Evolutionary conservation across 148 eudicot genomes (phyloP), one percentile per base, ranked within the genome.

Genomic region (Nyssa sinensis): DNA sequence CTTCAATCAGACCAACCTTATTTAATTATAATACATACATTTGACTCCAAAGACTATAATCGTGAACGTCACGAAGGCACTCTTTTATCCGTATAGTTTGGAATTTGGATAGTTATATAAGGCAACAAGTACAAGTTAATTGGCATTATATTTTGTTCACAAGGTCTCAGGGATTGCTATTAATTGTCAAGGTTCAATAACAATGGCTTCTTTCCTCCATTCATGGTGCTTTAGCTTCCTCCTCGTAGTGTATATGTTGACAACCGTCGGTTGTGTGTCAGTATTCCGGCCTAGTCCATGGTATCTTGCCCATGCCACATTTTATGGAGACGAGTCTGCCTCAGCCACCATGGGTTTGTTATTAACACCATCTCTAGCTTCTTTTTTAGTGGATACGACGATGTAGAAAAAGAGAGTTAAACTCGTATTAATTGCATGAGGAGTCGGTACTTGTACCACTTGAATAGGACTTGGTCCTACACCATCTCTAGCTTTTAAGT

Each of bases 281-380:
- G 80, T 74, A 4, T 83, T 83, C 39, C 70, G 64, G 25, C 74
- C 88, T 11, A 67, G 78, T 19, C 63, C 77, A 39, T 91, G 96
- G 98, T 76, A 63, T 30, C 64, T 58, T 9, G 91, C 96, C 32
- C 85, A 86, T 61, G 96, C 96, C 57, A 91, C 96, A 0, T 93
- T 93, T 65, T 93, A 93, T 39, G 98, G 98, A 0, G 93, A 93
- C 53, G 96, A 89, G 41, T 19, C 87, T 3, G 94, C 92, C 29
- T 70, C 88, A 21, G 88, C 33, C 2, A 91, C 98, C 65, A 86
- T 91, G 87, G 98, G 98, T 93, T 79, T 31, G 74, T 74, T 34
- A 12, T 24, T 33, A 34, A 17, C 27, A 49, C 23, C 16, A 55
- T n/a, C 59, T 21, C 19, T 55, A 19, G 0, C 0, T 0, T 55